Conservation (phyloP, 2,329 filamentous ascomycete genomes). For the Aureobasidium sp. region DNA sequence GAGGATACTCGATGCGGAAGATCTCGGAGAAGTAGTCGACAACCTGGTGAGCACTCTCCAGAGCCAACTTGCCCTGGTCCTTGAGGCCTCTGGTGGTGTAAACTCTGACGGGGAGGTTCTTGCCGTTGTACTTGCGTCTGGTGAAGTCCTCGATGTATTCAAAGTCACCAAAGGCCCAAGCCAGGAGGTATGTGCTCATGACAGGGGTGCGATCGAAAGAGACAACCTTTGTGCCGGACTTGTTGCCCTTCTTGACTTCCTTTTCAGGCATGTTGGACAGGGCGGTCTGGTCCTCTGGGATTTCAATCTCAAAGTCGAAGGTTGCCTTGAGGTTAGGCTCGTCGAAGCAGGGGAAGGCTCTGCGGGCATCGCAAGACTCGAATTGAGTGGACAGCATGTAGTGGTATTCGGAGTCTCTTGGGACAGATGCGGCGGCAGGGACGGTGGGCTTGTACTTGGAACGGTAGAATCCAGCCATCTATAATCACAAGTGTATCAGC, state of each 20-base stretch:
- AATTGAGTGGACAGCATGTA: conserved; percentile 90
- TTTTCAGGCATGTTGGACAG: conserved; percentile 95
- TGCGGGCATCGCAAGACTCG: conserved; percentile 87
- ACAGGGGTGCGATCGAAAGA: conserved; percentile 75
- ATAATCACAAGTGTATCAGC: not conserved
- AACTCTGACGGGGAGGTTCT: conserved; percentile 83
- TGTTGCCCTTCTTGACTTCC: conserved; percentile 58
- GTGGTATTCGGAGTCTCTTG: conserved; percentile 56
- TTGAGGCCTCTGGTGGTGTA: conserved; percentile 94
- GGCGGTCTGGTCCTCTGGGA: conserved; percentile 79
- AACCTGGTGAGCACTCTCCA: conserved; percentile 85
- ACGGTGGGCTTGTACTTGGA: conserved; percentile 82
- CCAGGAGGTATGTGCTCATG: conserved; percentile 84
- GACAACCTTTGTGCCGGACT: conserved; percentile 54
- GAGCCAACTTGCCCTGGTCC: conserved; percentile 79
- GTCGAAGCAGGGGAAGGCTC: conserved; percentile 96
- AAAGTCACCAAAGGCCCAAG: conserved; percentile 94
- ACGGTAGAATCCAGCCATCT: conserved; percentile 86
- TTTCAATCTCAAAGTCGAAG: conserved; percentile 87
- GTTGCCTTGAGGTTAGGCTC: conserved; percentile 95
- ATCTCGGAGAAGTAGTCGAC: conserved; percentile 96
- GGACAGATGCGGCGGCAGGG: conserved; percentile 65
- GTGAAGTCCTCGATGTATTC: conserved; percentile 93
- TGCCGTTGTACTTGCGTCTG: conserved; percentile 80
- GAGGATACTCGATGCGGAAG: conserved; percentile 85